Evolutionary conservation across 306 rosid genomes (phyloP).

Genomic region (Malus asiatica): DNA sequence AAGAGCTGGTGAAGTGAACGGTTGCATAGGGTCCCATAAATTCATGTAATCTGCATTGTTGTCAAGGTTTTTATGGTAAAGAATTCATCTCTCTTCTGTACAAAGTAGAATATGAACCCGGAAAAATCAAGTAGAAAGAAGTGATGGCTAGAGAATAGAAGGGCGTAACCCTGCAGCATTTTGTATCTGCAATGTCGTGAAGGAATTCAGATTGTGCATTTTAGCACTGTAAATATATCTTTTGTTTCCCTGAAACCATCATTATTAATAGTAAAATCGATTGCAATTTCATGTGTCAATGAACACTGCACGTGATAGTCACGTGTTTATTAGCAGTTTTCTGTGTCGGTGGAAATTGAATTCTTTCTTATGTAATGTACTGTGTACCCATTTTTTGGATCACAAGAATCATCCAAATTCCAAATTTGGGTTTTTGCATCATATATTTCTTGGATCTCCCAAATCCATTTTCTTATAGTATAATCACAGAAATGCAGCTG

Average conservation of each 20-base stretch:
- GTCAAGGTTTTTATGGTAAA: background rate
- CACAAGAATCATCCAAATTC: background rate
- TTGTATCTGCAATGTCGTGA: constrained; percentile 17
- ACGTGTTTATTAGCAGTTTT: background rate
- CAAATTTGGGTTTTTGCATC: background rate
- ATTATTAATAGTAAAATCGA: background rate
- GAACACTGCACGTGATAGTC: background rate
- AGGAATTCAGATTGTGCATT: constrained; percentile 8
- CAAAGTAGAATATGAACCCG: constrained; percentile 28
- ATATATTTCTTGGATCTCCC: background rate
- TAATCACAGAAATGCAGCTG: too few species aligned
- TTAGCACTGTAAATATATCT: background rate
- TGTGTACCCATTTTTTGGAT: background rate
- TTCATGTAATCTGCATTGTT: constrained; percentile 12
- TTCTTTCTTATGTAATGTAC: background rate
- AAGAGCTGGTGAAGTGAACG: constrained; percentile 64
- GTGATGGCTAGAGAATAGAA: background rate
- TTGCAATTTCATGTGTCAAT: background rate
- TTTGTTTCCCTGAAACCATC: background rate
- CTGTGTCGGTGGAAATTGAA: background rate
- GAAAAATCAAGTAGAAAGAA: background rate
- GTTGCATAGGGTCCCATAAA: constrained; percentile 7
- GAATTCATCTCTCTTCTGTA: constrained; percentile 37
- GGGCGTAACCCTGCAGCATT: constrained; percentile 22
- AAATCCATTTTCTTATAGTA: background rate